Percentiles rank a stretch among this genome's conserved stretches.
phyloP scores from a whole-genome alignment of 2,329 filamentous ascomycete species.

The Nannizziopsis arthrosporioides region DNA sequence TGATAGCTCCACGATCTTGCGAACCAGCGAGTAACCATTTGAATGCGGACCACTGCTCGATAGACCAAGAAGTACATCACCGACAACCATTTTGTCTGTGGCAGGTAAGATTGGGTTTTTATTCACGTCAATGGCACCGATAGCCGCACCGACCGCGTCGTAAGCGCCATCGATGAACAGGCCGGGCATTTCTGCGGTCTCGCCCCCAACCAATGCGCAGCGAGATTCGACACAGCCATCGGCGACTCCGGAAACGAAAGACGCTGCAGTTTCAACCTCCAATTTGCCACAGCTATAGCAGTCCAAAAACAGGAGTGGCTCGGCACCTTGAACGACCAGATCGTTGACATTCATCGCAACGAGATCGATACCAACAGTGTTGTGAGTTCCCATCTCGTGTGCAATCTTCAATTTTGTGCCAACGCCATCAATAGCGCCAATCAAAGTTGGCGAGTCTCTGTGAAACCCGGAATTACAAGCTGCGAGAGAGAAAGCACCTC shows the following conservation, averaged over 20 bases:
- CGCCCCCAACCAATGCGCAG: conserved; percentile 88
- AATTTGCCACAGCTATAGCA: conserved; percentile 92
- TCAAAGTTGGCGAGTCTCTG: conserved; percentile 61
- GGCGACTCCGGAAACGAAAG: conserved; percentile 86
- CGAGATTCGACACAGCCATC: conserved; percentile 72
- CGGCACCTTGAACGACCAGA: conserved; percentile 86
- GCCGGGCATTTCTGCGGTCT: conserved; percentile 97
- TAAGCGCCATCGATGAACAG: conserved; percentile 85
- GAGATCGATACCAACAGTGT: conserved; percentile 90
- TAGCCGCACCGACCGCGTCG: conserved; percentile 80
- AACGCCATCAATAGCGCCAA: conserved; percentile 92
- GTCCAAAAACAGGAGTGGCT: conserved; percentile 92
- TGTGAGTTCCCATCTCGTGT: conserved; percentile 76
- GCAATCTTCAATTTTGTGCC: conserved; percentile 96
- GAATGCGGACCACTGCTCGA: conserved; percentile 82
- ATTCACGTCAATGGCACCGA: conserved; percentile 59
- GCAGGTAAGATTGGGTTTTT: conserved; percentile 60
- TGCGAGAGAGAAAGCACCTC: conserved; percentile 69
- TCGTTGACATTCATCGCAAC: conserved; percentile 99
- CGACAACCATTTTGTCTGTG: conserved; percentile 60
- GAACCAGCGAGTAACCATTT: conserved; percentile 94
- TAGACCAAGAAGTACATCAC: conserved; percentile 77
- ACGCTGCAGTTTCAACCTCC: conserved; percentile 61
- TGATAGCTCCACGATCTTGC: conserved; percentile 67
- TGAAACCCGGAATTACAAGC: conserved; percentile 60